Evolutionary conservation across 2,329 filamentous ascomycete genomes (phyloP), one percentile per base, ranked within the genome.

Genomic region (Botrytis galanthina): DNA sequence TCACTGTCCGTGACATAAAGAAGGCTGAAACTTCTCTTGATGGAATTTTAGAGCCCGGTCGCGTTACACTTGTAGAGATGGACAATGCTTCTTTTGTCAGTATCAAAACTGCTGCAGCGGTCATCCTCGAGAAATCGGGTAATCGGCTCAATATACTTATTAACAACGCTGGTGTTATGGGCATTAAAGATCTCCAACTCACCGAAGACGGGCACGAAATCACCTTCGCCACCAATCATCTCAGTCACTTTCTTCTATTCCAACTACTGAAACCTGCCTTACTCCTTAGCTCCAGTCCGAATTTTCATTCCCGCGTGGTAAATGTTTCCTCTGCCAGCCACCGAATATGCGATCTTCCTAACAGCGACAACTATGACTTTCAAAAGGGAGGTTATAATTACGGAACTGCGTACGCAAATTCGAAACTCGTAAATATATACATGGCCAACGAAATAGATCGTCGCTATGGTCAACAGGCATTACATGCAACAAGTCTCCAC

Each of bases 181-280:
- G 37, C 29, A n/a, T 75, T 44, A n/a, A 46, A 29, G 68, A 75
- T 64, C 80, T 83, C 26, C 75, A 82, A 18, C 26, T 63, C 18
- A 87, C 84, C 3, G 75, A 75, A 32, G 85, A 87, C 74, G 85
- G 84, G 48, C 84, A 83, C 76, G 86, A 89, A 75, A 78, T 79
- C 0, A 85, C 88, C 73, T 84, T 88, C 73, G 86, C 83, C 68
- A 84, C 82, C 20, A 88, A 88, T 77, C 84, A 88, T 76, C 81
- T 89, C 4, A 82, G 80, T 35, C 85, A 88, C 75, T 88, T 88
- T 80, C 82, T 88, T 0, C 82, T 88, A 29, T 86, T 87, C 76
- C 80, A 86, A 44, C 82, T 87, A 2, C 81, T 89, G 29, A 84
- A 84, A 35, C 78, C 82, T 0, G 77, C 82, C 0, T 78, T 88